Evolutionary conservation across 129 eudicot species (phyloP), one percentile per base, ranked within the genome.

Genomic region (Tagetes erecta): DNA sequence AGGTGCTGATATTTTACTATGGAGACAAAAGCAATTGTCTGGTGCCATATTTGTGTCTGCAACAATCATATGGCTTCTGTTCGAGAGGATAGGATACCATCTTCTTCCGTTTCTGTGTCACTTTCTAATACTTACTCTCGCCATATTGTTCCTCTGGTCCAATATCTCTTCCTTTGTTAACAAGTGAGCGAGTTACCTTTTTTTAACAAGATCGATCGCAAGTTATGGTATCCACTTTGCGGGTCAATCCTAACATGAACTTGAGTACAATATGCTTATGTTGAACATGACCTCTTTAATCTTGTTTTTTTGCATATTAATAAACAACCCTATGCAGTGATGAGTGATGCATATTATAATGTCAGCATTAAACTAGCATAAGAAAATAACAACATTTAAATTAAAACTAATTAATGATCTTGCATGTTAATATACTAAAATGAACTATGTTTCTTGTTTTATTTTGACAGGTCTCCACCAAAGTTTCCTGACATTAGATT

Each of bases 1-100:
- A 91, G 97, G 92, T 81, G 97, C 96, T 76, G 97, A 91, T 78
- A 78, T 91, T 20, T 66, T 88, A 47, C 86, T 91, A 3, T 91
- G 97, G 97, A 78, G 91, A 74, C 86, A 88, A 79, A 91, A 91
- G 96, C 89, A 88, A 64, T 36, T 83, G 37, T 88, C 97, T 1
- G 97, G 81, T 39, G 83, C 90, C 78, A 74, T 91, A 78, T 82
- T 91, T 52, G 90, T 88, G 52, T 82, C 86, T 59, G 91, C 90
- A 68, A 91, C 96, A 27, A 90, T 88, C 30, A 91, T 88, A 74
- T 91, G 97, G 97, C 88, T 91, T 39, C 90, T 88, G 8, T 91
- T 91, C 45, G 97, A 88, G 72, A 6, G 92, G 83, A 83, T 84
- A 40, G 97, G 91, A 66, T 91, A 91, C 45, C 92, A 83, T 75